Base-by-base conservation (phyloP, 805 yeast species). In the Groenewaldozyma salmanticensis region DNA sequence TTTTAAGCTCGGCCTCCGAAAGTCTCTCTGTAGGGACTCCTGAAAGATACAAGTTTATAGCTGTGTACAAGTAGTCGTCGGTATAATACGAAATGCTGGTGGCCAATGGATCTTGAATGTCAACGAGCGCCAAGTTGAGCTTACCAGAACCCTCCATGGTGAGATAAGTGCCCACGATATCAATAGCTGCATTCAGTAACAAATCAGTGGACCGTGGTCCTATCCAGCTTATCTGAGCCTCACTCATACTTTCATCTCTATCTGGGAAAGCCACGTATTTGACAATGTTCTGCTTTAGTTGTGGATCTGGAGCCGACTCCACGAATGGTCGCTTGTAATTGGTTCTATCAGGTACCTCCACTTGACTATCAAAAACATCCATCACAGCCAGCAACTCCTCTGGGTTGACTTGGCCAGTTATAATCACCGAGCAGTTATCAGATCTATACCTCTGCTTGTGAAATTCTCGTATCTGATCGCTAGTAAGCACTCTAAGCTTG, bases 391-490 rank as follows among this genome's bases (percentile, higher is more conserved):
- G 50, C 27, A 92, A 65, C 51, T 86, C 95, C 0, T 59, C 64
- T 47, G 83, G 86, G 46, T 85, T 79, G n/a, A 87, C 75, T 2
- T 84, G 69, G 31, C 98, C 98, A n/a, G 83, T 74, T 7, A 92
- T 70, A 37, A 92, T 77, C 13, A 92, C 72, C 55, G 90, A 79
- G 46, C 87, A 64, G 53, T 92, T 92, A 46, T 82, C 86, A 1
- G 96, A 84, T 36, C 88, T 71, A 61, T 92, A 92, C 54, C 74
- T 64, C 13, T 66, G 59, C 21, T 68, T 62, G 59, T 92, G 97
- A 55, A 85, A 92, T 18, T 76, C 62, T 50, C 80, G 72, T 50
- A 92, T 90, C 35, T 79, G 78, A 1, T 79, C 81, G 49, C 77
- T 80, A 1, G 82, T 72, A 52, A 92, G 67, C 2, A 68, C 69